A percentile compares a stretch with the other conserved stretches of the same genome.
Conservation (phyloP, 1,284 basidiomycete species). For the Apiotrichum mycotoxinovorans region DNA sequence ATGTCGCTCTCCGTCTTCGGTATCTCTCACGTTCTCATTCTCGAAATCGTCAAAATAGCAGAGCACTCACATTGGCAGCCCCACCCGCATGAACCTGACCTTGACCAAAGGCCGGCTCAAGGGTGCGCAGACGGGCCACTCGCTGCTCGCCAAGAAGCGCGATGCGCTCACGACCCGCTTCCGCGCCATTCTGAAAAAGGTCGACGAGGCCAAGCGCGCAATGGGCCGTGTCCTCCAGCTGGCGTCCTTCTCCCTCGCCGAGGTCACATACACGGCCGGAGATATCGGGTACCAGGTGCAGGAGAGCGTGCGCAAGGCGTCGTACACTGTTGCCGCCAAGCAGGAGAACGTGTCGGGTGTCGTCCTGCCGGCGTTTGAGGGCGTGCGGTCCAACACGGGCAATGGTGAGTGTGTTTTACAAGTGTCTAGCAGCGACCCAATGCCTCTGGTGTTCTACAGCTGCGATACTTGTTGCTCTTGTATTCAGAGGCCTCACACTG, state of each 20-base stretch:
- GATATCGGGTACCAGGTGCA: conserved; percentile 93
- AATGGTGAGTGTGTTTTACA: conserved; percentile 75
- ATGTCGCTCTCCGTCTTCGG: too few relatives aligned
- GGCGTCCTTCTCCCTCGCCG: conserved; percentile 96
- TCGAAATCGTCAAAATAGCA: too few relatives aligned
- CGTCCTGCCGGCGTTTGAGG: conserved; percentile 91
- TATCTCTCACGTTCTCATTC: too few relatives aligned
- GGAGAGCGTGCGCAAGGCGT: conserved; percentile 64
- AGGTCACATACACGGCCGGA: conserved; percentile 95
- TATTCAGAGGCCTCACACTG: neutral
- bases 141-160: conserved; percentile 92
- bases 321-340: conserved; percentile 88
- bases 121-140: conserved; percentile 96
- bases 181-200: conserved; percentile 80
- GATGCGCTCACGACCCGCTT: conserved; percentile 93
- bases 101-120: conserved; percentile 91
- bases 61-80: conserved; percentile 45
- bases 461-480: too few relatives aligned
- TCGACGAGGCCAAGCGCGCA: conserved; percentile 97
- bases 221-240: conserved; percentile 99
- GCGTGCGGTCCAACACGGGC: conserved; percentile 69
- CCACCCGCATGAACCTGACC: conserved; percentile 90
- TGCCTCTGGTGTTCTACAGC: too few relatives aligned
- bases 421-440: too few relatives aligned
- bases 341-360: conserved; percentile 99